A percentile compares a stretch with the other conserved stretches of the same genome.
Conservation (phyloP, 176 grass and related monocot species). For the Saccharum spontaneum region DNA sequence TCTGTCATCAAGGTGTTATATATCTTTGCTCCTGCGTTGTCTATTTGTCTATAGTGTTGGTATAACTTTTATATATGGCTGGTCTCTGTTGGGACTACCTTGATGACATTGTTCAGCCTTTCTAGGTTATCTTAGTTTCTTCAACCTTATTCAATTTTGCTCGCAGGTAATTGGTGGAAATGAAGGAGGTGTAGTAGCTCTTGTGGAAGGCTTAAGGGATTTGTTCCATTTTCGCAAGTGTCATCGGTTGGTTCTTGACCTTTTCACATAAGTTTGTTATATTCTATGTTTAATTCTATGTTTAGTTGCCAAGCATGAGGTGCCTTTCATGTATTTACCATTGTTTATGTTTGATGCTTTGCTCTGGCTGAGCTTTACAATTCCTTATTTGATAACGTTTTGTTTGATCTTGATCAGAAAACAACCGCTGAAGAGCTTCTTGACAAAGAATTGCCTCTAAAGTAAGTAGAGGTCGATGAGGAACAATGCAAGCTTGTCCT, state of each 20-base stretch:
- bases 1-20: not conserved
- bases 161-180: conserved; percentile 85
- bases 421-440: conserved; percentile 77
- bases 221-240: conserved; percentile 95
- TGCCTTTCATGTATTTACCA: conserved; percentile 3
- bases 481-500: conserved; percentile 91
- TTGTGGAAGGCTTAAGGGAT: conserved; percentile 80
- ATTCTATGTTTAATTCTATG: conserved; percentile 14
- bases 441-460: conserved; percentile 73
- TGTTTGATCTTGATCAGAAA: conserved; percentile 52
- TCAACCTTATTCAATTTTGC: conserved; percentile 29
- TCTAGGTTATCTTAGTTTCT: not conserved
- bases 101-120: conserved; percentile 14
- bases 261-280: not conserved
- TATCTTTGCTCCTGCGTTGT: not conserved
- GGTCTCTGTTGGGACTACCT: not conserved
- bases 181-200: conserved; percentile 80
- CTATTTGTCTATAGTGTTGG: conserved; percentile 3
- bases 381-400: conserved; percentile 9
- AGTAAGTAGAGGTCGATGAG: conserved; percentile 93
- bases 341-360: not conserved
- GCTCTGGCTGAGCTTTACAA: not conserved
- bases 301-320: conserved; percentile 19
- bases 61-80: not conserved
- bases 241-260: conserved; percentile 56